Percentiles rank a stretch among this genome's conserved stretches.
These are phyloP conservation scores for Nicotiana knightiana DNA, from an alignment of 257 asterid species.

Conservation along the genomic window DNA sequence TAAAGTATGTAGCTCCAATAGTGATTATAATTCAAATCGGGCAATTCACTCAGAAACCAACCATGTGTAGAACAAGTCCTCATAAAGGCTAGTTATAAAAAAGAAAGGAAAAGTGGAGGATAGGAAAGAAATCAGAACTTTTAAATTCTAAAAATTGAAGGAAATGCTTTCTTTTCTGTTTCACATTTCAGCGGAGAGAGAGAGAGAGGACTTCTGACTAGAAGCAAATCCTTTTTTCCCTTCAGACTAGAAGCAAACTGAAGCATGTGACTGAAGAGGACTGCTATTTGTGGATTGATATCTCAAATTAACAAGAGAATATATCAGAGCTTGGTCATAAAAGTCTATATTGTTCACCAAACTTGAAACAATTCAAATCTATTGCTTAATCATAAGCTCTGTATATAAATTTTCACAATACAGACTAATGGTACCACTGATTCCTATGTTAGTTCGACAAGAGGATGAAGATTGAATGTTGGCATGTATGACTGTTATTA, in stretches of 20 bases:
- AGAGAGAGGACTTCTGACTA: neutral
- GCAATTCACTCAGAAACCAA: neutral
- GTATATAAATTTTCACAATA: neutral
- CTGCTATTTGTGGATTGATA: neutral
- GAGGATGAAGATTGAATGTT: neutral
- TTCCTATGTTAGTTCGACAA: neutral
- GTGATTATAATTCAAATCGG: neutral
- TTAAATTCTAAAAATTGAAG: neutral
- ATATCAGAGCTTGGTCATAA: slow-evolving; percentile 1
- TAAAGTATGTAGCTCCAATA: neutral
- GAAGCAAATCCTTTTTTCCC: neutral
- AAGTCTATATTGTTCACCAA: neutral
- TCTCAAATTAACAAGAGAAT: neutral
- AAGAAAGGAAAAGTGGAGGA: neutral
- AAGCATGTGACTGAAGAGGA: neutral
- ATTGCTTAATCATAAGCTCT: neutral
- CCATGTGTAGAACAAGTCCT: neutral
- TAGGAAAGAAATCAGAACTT: neutral
- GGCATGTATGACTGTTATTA: too few species aligned
- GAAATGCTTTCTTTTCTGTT: neutral
- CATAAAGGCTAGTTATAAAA: neutral
- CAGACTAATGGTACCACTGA: neutral
- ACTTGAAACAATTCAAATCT: neutral
- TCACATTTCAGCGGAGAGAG: neutral
- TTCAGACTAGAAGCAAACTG: neutral